phyloP scores from a whole-genome alignment of 2,329 filamentous ascomycete genomes.

The Claviceps purpurea region DNA sequence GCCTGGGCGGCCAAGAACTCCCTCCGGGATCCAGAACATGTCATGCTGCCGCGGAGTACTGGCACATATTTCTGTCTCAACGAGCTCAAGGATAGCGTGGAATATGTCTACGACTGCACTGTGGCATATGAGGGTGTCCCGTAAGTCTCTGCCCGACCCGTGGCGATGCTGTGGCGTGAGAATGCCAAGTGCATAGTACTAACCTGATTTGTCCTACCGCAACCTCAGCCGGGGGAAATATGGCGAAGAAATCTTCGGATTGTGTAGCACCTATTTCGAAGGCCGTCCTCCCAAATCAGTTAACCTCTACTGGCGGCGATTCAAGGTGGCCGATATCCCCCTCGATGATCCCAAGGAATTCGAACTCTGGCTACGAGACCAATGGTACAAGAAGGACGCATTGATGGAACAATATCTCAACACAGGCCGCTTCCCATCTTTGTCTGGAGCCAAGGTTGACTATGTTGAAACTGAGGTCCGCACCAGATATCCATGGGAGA shows the following conservation, averaged over 20 bases:
- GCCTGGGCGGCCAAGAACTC: conserved; percentile 67
- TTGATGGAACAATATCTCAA: conserved; percentile 71
- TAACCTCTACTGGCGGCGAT: conserved; percentile 92
- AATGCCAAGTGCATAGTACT: no score
- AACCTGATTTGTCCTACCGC: no score
- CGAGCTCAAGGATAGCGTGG: conserved; percentile 59
- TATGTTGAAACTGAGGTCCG: conserved; percentile 47
- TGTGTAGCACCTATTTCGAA: conserved; percentile 77
- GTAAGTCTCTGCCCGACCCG: conserved; percentile 39
- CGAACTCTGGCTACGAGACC: conserved; percentile 68
- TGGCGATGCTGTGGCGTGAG: no score
- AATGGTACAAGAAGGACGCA: conserved; percentile 88
- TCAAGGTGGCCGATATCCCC: conserved; percentile 67
- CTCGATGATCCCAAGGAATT: conserved; percentile 62
- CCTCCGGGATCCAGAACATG: conserved; percentile 57
- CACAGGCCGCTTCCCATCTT: conserved; percentile 68
- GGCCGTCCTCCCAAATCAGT: conserved; percentile 86
- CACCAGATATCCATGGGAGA: conserved; percentile 39
- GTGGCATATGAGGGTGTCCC: conserved; percentile 90
- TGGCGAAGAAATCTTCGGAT: conserved; percentile 81
- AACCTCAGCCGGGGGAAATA: conserved; percentile 54
- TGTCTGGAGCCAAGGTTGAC: conserved; percentile 33
- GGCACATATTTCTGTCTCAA: conserved; percentile 69
- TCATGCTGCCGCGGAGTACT: conserved; percentile 67
- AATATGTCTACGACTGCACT: conserved; percentile 86